Base-by-base conservation (phyloP, 2,329 filamentous ascomycete genomes). In the Aspergillus sp. region DNA sequence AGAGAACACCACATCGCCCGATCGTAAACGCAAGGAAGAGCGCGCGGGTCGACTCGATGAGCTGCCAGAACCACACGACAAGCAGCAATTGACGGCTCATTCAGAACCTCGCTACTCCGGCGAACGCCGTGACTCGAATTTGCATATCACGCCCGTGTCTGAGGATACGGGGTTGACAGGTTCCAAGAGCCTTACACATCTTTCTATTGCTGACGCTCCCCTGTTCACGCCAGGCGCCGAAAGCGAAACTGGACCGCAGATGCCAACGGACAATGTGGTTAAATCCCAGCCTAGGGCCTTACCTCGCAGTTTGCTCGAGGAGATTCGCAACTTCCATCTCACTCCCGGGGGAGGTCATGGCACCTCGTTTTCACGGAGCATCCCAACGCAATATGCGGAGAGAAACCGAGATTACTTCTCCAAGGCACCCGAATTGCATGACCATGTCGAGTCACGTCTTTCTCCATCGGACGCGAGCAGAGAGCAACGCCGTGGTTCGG, bases 1-100 rank as follows among this genome's bases (percentile, higher is more conserved):
- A 67, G 85, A 87, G 63, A 86, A 86, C 60, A 84, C 85, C 57
- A 79, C 77, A 6, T 80, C 80, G 23, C 81, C 83, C 32, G 82
- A 83, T 63, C 78, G 81, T 58, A 83, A 82, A 68, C 77, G 80
- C 70, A 71, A 80, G 64, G 79, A 83, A 61, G 77, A 78, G 59
- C 77, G 80, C 57, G 66, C 69, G 23, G 75, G 72, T 30, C 75
- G 78, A 17, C 70, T 71, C 23, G 69, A 76, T 57, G 71, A 72
- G 39, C 60, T 65, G 48, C 54, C 65, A 13, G 67, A 68, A 21
- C 19, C 57, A 27, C 50, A 57, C 25, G 58, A 66, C 21, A 51
- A 63, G n/a, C 59, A 65, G 47, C 54, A 62, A 5, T 44, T 58
- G 36, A 41, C 47, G n/a, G 44, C 51, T 11, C 57, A 60, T 27